Evolutionary conservation across 345 rosid genomes (phyloP).

Genomic region (Carallia brachiata): DNA sequence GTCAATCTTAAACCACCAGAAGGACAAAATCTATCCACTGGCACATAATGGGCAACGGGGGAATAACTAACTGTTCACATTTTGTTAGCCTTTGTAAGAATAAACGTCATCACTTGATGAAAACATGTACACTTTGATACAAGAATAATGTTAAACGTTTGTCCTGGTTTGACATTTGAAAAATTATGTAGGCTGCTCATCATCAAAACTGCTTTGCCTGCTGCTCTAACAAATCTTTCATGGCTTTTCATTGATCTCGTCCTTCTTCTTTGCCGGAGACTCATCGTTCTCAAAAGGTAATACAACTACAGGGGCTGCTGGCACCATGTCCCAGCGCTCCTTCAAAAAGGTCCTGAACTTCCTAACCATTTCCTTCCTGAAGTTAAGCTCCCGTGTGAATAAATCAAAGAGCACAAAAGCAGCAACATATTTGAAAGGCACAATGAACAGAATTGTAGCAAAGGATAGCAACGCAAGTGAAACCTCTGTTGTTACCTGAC

Average conservation of each 20-base stretch:
- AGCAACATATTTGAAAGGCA: conserved; percentile 82
- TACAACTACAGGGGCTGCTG: conserved; percentile 79
- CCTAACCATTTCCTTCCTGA: conserved; percentile 73
- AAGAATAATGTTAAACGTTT: not conserved
- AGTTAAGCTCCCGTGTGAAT: conserved; percentile 84
- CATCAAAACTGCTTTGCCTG: too few species aligned
- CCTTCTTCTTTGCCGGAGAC: conserved; percentile 37
- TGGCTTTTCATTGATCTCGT: conserved; percentile 31
- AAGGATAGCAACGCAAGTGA: conserved; percentile 58
- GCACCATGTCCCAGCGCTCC: conserved; percentile 88
- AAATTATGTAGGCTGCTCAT: too few species aligned
- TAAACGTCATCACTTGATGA: not conserved
- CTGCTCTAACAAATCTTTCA: conserved; percentile 25
- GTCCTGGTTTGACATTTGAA: too few species aligned
- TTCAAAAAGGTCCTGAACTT: conserved; percentile 51
- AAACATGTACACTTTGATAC: not conserved
- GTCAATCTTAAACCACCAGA: too few species aligned
- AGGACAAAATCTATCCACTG: too few species aligned
- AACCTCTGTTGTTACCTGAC: conserved; percentile 80
- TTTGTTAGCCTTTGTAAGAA: not conserved
- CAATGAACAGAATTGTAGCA: conserved; percentile 54
- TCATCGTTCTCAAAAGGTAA: conserved; percentile 59
- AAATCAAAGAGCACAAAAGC: conserved; percentile 64
- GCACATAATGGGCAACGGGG: not conserved
- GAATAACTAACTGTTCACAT: not conserved